Evolutionary conservation across 352 stramenopile genomes (phyloP).

Genomic region (Phytophthora foliorum): DNA sequence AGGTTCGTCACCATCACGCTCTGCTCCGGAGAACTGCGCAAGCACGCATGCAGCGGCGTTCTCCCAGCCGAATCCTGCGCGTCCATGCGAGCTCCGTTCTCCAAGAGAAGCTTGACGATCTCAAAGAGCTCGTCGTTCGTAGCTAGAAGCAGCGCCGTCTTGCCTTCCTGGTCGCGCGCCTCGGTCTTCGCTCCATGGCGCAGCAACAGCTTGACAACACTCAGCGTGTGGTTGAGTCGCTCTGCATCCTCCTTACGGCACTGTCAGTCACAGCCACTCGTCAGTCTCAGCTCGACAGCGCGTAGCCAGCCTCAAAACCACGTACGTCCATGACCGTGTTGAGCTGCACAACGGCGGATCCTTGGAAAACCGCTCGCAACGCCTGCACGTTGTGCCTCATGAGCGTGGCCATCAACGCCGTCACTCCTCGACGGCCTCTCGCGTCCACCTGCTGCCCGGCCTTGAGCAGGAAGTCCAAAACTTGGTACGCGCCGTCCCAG

Average conservation of each 20-base stretch:
- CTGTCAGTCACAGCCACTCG: conserved; percentile 7
- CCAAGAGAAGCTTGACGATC: conserved; percentile 37
- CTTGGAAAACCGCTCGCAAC: conserved; percentile 47
- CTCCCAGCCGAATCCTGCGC: conserved; percentile 34
- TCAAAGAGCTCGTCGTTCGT: conserved; percentile 48
- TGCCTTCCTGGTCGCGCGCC: conserved; percentile 38
- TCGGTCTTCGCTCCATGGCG: conserved; percentile 35
- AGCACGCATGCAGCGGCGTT: conserved; percentile 34
- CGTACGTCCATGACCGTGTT: conserved; percentile 47
- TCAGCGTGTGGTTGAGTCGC: conserved; percentile 35
- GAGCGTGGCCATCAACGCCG: conserved; percentile 44
- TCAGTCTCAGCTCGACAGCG: conserved; percentile 3
- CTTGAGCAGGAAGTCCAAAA: conserved; percentile 41
- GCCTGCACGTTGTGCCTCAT: conserved; percentile 50
- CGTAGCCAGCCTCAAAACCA: not conserved
- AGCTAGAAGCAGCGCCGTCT: conserved; percentile 42
- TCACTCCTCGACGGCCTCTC: conserved; percentile 34
- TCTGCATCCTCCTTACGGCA: conserved; percentile 43
- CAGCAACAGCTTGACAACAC: conserved; percentile 41
- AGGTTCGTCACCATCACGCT: conserved; percentile 42
- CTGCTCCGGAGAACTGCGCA: conserved; percentile 30
- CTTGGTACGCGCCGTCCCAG: conserved; percentile 38
- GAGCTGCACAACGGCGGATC: conserved; percentile 34
- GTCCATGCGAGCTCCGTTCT: conserved; percentile 38
- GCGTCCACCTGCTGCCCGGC: conserved; percentile 39